A percentile compares a stretch with the other conserved stretches of the same genome.
These are phyloP conservation scores for Vaccinium myrtillus DNA, from an alignment of 148 eudicot genomes.

Conservation along the genomic window DNA sequence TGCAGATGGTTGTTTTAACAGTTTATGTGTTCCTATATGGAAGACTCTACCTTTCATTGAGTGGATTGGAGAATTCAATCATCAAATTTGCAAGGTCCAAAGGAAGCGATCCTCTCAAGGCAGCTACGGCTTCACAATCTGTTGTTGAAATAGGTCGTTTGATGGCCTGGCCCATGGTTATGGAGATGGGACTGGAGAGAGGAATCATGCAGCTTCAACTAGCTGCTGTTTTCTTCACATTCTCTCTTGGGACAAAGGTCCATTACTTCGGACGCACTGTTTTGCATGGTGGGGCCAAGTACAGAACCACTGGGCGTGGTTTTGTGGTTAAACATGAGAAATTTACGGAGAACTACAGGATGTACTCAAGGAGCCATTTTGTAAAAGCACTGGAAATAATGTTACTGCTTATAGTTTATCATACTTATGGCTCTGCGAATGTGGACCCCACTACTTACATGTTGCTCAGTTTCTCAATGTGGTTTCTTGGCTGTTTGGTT, in stretches of 20 bases:
- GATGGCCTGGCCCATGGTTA: constrained; percentile 58
- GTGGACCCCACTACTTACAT: constrained; percentile 16
- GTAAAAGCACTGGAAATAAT: constrained; percentile 24
- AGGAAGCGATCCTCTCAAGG: constrained; percentile 31
- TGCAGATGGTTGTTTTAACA: constrained; percentile 42
- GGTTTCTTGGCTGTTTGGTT: constrained; percentile 38
- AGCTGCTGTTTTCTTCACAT: constrained; percentile 30
- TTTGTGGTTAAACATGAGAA: constrained; percentile 29
- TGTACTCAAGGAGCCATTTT: constrained; percentile 29
- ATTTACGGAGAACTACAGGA: constrained; percentile 40
- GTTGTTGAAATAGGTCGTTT: constrained; percentile 46
- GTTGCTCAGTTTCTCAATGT: constrained; percentile 20
- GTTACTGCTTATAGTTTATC: constrained; percentile 22
- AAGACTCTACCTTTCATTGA: constrained; percentile 44
- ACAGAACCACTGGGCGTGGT: constrained; percentile 28
- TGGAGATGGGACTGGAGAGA: constrained; percentile 30
- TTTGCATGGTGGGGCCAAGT: constrained; percentile 43
- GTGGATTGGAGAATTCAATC: constrained; percentile 43
- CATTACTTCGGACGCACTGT: constrained; percentile 31
- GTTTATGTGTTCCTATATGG: constrained; percentile 50
- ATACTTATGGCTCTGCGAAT: constrained; percentile 21
- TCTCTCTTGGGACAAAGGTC: constrained; percentile 37
- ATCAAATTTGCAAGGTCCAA: constrained; percentile 22
- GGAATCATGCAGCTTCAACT: constrained; percentile 29
- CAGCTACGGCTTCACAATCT: constrained; percentile 47